Evolutionary conservation across 2,329 filamentous ascomycete genomes (phyloP), one percentile per base, ranked within the genome.

Genomic region (Aspergillus bombycis): DNA sequence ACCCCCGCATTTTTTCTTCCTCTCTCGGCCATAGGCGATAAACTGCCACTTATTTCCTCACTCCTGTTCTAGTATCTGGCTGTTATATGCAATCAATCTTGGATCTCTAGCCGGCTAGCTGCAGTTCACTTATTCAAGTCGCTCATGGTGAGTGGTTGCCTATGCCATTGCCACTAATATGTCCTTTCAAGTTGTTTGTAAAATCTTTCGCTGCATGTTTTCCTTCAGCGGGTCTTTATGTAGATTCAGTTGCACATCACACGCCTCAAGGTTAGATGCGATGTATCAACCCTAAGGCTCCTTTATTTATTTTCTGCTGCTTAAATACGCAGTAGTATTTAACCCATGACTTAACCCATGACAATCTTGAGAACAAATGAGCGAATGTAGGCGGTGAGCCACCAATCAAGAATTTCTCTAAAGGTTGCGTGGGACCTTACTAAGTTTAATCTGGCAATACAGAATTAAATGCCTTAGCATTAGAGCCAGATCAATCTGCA

Each of bases 21-120:
- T 41, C 7, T 41, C 38, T 41, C 19, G 34, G 38, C 38, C 8
- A 41, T 41, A 41, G 38, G 38, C 10, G 38, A 41, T n/a, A 41
- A 41, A 6, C 38, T 10, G 7, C 38, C 16, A 16, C 38, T 7
- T 19, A 41, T 19, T 46, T 52, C 43, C 36, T n/a, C 21, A 21
- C 38, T 41, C 21, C 52, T 55, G 32, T 41, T 55, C 32, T 55
- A 55, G 32, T 26, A 43, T 50, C 38, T 60, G 26, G 23, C 32
- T 30, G 26, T 45, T n/a, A 60, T 57, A 46, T 61, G 54, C 38
- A 56, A 56, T 46, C 52, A 61, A 46, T 61, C 28, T 55, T 57
- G 38, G 21, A 38, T 45, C 52, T 36, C 32, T 55, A 41, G 32
- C 30, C 32, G 3, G 10, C 23, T 32, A 36, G 19, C 12, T 34